Conservation (phyloP, 176 grass and related monocot species). For the Oryza australiensis region DNA sequence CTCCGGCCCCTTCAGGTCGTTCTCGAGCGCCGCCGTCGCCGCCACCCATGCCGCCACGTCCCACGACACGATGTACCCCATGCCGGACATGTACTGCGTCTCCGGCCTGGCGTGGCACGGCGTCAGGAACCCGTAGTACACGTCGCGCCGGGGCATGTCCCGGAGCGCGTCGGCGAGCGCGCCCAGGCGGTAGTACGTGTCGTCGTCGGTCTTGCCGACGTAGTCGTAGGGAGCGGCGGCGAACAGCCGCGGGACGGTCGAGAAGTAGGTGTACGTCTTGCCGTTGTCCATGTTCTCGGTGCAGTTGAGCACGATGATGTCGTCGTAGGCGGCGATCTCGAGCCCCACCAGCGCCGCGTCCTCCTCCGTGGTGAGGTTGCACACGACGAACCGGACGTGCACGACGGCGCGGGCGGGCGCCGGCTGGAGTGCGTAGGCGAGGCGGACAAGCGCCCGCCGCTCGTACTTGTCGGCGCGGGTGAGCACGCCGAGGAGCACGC, state of each 20-base stretch:
- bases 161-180: conserved; percentile 41
- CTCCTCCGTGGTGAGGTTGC: conserved; percentile 40
- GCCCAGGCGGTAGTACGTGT: conserved; percentile 56
- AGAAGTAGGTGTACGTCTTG: conserved; percentile 73
- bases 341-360: conserved; percentile 14
- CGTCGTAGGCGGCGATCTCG: conserved; percentile 31
- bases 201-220: conserved; percentile 71
- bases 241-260: conserved; percentile 35
- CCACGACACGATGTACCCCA: conserved; percentile 64
- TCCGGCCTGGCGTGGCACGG: conserved; percentile 30
- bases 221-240: conserved; percentile 38
- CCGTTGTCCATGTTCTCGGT: conserved; percentile 71
- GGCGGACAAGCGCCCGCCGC: conserved; percentile 41
- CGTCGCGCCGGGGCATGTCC: conserved; percentile 15
- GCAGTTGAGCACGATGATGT: conserved; percentile 62
- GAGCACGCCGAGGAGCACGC: conserved; percentile 46
- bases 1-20: conserved; percentile 41
- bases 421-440: conserved; percentile 48
- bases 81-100: conserved; percentile 63
- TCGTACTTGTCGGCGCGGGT: conserved; percentile 34
- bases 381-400: conserved; percentile 55
- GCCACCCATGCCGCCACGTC: conserved; percentile 57
- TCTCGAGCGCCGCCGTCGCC: conserved; percentile 33
- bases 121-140: conserved; percentile 50
- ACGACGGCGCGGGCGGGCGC: background rate